Conservation (phyloP, 768 basidiomycete genomes). For the Lentinula sp. region DNA sequence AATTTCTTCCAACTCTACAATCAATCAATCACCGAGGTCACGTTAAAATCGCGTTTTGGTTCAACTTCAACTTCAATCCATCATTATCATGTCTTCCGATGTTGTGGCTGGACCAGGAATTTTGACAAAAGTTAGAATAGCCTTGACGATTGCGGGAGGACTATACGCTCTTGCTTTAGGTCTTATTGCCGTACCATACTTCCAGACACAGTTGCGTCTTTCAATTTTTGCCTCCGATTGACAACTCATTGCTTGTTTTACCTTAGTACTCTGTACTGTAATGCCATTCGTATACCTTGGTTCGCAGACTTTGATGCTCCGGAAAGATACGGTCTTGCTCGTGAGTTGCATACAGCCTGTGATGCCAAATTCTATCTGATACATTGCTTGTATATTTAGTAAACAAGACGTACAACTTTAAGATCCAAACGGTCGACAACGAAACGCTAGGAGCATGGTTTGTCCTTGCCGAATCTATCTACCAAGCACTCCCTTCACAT, state of each 20-base stretch:
- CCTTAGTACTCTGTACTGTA: slow-evolving; percentile 46
- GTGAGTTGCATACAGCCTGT: slow-evolving; percentile 32
- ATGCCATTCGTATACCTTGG: slow-evolving; percentile 58
- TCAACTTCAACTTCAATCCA: background rate
- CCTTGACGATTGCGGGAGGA: slow-evolving; percentile 35
- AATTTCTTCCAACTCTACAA: too few relatives aligned
- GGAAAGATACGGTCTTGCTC: slow-evolving; percentile 76
- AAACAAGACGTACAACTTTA: slow-evolving; percentile 70
- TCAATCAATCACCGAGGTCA: too few relatives aligned
- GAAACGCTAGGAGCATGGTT: slow-evolving; percentile 85
- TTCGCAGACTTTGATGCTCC: slow-evolving; percentile 61
- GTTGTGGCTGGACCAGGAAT: background rate
- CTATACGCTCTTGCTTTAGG: slow-evolving; percentile 49
- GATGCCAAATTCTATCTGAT: background rate
- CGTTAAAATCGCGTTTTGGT: background rate
- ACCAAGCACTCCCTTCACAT: slow-evolving; percentile 40
- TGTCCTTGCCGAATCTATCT: slow-evolving; percentile 60
- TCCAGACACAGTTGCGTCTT: slow-evolving; percentile 57
- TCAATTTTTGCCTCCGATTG: slow-evolving; percentile 20
- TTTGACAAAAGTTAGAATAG: background rate
- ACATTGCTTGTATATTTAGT: slow-evolving; percentile 32
- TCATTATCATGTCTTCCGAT: slow-evolving; percentile 16
- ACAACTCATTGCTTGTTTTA: background rate
- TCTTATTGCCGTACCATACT: slow-evolving; percentile 51
- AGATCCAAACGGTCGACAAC: slow-evolving; percentile 70